Percentiles rank a stretch among this genome's conserved stretches.
These are phyloP conservation scores for Scleroderma citrinum DNA, from an alignment of 768 basidiomycete genomes.

Conservation along the genomic window DNA sequence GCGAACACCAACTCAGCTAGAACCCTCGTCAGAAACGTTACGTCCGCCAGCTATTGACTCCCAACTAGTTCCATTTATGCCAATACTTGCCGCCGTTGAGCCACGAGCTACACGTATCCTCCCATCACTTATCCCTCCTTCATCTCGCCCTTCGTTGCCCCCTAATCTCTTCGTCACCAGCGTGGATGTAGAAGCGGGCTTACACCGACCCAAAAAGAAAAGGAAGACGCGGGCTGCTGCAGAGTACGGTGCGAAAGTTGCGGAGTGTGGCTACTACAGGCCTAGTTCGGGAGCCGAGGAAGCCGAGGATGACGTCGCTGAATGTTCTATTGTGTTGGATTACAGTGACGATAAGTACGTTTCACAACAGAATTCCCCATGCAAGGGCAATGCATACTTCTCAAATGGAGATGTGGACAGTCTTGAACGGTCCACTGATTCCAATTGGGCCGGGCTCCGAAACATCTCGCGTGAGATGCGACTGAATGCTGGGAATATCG, in stretches of 20 bases:
- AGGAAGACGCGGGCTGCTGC: constrained; percentile 17
- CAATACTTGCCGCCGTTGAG: background rate
- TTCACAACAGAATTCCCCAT: no score
- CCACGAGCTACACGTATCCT: constrained; percentile 5
- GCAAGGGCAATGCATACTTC: background rate
- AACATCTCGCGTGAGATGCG: constrained; percentile 14
- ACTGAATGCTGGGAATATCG: constrained; percentile 24
- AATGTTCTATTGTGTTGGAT: constrained; percentile 2
- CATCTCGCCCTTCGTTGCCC: constrained; percentile 53
- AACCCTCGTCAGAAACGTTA: background rate
- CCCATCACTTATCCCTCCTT: constrained; percentile 54
- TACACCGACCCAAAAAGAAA: constrained; percentile 31
- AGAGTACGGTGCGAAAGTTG: constrained; percentile 29
- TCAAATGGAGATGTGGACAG: constrained; percentile 3
- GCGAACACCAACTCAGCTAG: background rate
- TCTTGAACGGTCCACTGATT: constrained; percentile 10
- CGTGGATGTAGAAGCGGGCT: constrained; percentile 57
- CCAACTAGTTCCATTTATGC: background rate
- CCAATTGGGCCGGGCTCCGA: constrained; percentile 14
- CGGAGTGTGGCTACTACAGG: constrained; percentile 7
- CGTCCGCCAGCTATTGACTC: background rate
- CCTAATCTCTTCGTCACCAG: constrained; percentile 64
- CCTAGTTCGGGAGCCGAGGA: background rate
- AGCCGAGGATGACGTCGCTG: background rate
- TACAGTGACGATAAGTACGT: constrained; percentile 4